Evolutionary conservation across 805 yeast genomes (phyloP).

Genomic region (Clavispora fructus): DNA sequence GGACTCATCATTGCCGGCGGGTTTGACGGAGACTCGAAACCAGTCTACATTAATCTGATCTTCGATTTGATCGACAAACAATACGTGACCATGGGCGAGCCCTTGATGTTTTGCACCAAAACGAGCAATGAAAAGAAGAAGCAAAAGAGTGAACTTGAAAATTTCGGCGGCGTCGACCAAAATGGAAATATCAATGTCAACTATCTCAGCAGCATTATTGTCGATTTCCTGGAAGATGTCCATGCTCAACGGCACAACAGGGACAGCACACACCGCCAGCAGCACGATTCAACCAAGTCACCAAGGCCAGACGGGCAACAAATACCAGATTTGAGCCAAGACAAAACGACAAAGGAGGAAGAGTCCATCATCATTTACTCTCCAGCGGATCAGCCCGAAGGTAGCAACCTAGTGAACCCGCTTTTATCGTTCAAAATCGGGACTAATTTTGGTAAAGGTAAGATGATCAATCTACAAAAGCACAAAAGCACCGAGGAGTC

Average conservation of each 20-base stretch:
- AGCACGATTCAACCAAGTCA: not conserved
- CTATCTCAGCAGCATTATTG: slow-evolving; percentile 29
- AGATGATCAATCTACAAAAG: slow-evolving; percentile 20
- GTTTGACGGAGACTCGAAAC: slow-evolving; percentile 28
- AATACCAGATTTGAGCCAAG: not conserved
- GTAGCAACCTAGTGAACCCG: slow-evolving; percentile 21
- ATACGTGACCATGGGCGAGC: slow-evolving; percentile 21
- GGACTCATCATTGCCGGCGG: slow-evolving; percentile 57
- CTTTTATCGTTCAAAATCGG: slow-evolving; percentile 32
- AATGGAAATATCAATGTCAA: slow-evolving; percentile 22
- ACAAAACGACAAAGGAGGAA: slow-evolving; percentile 5
- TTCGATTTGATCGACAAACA: slow-evolving; percentile 42
- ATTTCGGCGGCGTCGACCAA: slow-evolving; percentile 12
- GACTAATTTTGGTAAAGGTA: slow-evolving; percentile 27
- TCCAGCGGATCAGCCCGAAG: slow-evolving; percentile 18
- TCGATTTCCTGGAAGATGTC: slow-evolving; percentile 25
- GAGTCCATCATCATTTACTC: slow-evolving; percentile 32
- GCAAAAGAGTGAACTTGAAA: slow-evolving; percentile 5
- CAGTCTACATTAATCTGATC: slow-evolving; percentile 29
- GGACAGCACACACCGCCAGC: not conserved
- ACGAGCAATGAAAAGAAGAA: slow-evolving; percentile 11
- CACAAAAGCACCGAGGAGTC: slow-evolving; percentile 18
- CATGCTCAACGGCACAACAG: slow-evolving; percentile 9
- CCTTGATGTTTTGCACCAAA: slow-evolving; percentile 6
- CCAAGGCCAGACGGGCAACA: not conserved